Base-by-base conservation (phyloP, 225 moss, liverwort and hornwort species). In the Polytrichum commune region DNA sequence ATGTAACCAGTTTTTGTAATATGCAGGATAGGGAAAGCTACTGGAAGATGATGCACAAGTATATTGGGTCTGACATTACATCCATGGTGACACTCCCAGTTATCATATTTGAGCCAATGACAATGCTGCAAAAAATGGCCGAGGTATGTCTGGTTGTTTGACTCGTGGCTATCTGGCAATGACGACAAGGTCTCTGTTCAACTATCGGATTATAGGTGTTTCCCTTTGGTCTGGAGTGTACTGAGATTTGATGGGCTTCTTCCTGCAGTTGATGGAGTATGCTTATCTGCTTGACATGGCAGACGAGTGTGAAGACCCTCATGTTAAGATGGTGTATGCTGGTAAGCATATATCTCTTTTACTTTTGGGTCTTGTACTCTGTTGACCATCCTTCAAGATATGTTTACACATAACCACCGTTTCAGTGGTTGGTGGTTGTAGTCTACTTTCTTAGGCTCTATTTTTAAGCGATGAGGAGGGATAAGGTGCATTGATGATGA, bases 1-100 rank as follows among this genome's bases (percentile, higher is more conserved):
- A 58, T 20, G 9, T 58, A 8, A 20, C n/a, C 9, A 20, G 24
- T 24, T 23, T 58, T 58, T 58, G 35, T 22, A n/a, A 6, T 3
- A 58, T 20, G 6, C 87, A 93, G 95, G 97, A 98, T 73, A 83
- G 95, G 8, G 95, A 98, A 67, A 87, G 90, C 72, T 98, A 98
- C 69, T 98, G 95, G 95, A 95, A 93, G 71, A 95, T 98, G 97
- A 95, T 98, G 97, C 92, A 93, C 76, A 98, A 98, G 81, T 98
- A 98, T 68, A 95, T 98, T 67, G 97, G 97, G 18, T 91, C 92
- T 18, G 97, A 98, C 76, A 90, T 98, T 26, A 93, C 95, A 56
- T 98, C 97, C 4, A 90, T 98, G 90, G 97, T 98, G 69, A 93
- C 93, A 10, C 91, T 98, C 55, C 97, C 97, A 8, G 91, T 98